A percentile compares a stretch with the other conserved stretches of the same genome.
phyloP scores from a whole-genome alignment of 768 basidiomycete genomes.

The Mycena vulgaris region DNA sequence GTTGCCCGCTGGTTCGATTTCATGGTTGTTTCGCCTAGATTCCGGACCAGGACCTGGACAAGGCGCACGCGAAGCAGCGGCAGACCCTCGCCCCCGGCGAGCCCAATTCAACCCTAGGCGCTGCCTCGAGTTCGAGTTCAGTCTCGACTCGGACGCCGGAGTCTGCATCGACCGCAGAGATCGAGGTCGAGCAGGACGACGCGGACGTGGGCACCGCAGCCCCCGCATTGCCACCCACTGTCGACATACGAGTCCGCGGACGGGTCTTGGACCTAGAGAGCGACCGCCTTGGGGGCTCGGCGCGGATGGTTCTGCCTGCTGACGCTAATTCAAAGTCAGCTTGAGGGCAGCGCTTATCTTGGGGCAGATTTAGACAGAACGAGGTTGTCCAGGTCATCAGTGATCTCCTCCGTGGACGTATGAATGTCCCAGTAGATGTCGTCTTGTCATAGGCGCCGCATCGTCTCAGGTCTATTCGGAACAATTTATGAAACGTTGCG shows the following conservation, averaged over 20 bases:
- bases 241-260: constrained; percentile 68
- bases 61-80: constrained; percentile 17
- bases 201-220: too few relatives aligned
- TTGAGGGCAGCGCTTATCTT: neutral
- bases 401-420: too few relatives aligned
- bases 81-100: neutral
- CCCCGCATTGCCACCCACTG: too few relatives aligned
- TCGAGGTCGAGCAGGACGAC: constrained; percentile 30
- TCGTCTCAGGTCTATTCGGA: too few relatives aligned
- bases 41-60: constrained; percentile 33
- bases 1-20: neutral
- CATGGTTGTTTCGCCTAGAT: constrained; percentile 18
- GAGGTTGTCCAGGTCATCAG: too few relatives aligned
- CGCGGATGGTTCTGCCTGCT: constrained; percentile 5
- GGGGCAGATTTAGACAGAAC: neutral
- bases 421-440: too few relatives aligned
- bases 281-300: constrained; percentile 18
- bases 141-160: constrained; percentile 12
- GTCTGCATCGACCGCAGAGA: neutral
- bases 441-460: too few relatives aligned
- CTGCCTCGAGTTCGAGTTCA: constrained; percentile 22
- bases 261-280: constrained; percentile 52
- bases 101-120: neutral
- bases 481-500: too few relatives aligned
- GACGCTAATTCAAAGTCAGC: neutral